phyloP scores from a whole-genome alignment of 2,329 filamentous ascomycete species.

The Phaeosphaeria sp. region DNA sequence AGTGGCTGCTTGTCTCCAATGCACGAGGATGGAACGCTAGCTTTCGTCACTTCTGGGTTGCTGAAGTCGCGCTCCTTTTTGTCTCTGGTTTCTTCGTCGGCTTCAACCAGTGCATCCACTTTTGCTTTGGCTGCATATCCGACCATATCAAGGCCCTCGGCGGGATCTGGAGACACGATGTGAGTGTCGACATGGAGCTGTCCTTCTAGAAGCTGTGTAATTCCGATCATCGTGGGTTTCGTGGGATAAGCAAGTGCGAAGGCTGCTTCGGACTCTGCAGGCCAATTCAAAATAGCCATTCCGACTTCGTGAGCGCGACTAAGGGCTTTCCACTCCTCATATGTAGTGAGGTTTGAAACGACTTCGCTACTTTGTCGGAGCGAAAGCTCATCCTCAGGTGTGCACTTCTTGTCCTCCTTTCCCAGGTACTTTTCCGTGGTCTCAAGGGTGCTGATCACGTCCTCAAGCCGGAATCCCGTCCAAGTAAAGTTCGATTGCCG shows the following conservation, averaged over 20 bases:
- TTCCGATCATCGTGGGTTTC: conserved; percentile 63
- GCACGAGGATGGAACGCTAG: conserved; percentile 51
- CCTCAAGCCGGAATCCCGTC: conserved; percentile 71
- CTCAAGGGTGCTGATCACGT: conserved; percentile 70
- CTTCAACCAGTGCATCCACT: conserved; percentile 28
- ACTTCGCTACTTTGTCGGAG: conserved; percentile 71
- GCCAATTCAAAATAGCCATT: conserved; percentile 72
- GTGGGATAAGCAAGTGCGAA: conserved; percentile 69
- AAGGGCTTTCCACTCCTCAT: conserved; percentile 70
- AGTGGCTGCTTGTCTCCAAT: conserved; percentile 46
- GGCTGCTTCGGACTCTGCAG: conserved; percentile 62
- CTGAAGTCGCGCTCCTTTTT: conserved; percentile 10
- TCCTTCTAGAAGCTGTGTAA: conserved; percentile 63
- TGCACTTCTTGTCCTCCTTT: conserved; percentile 67
- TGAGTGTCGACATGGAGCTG: conserved; percentile 60
- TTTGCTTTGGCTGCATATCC: conserved; percentile 37
- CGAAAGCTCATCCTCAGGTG: conserved; percentile 64
- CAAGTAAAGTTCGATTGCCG: conserved; percentile 88
- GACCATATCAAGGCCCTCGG: conserved; percentile 32
- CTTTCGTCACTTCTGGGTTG: conserved; percentile 34
- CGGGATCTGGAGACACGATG: conserved; percentile 32
- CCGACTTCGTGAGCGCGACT: conserved; percentile 79
- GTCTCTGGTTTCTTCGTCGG: conserved; percentile 21
- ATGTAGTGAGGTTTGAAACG: conserved; percentile 66
- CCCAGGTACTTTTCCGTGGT: conserved; percentile 72